phyloP scores from a whole-genome alignment of 208 protist species.

The Leishmania tarentolae region DNA sequence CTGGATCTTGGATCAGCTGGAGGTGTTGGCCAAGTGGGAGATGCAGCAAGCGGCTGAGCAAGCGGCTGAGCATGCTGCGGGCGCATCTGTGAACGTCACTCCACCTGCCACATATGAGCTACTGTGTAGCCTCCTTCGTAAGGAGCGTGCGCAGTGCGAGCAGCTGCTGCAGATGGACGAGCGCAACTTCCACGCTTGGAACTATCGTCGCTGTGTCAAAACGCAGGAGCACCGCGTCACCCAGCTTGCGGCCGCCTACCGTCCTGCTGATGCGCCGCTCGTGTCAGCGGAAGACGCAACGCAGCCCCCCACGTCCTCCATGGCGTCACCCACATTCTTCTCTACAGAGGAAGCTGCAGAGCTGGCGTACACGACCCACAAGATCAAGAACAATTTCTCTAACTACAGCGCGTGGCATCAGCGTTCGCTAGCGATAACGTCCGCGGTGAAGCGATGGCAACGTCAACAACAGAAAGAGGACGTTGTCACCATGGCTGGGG shows the following conservation, averaged over 20 bases:
- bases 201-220: constrained; percentile 76
- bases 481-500: not conserved
- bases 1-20: constrained; percentile 75
- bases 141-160: constrained; percentile 74
- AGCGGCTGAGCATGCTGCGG: not conserved
- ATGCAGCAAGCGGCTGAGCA: not conserved
- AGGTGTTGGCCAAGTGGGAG: constrained; percentile 33
- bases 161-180: constrained; percentile 78
- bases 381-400: constrained; percentile 95
- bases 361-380: constrained; percentile 77
- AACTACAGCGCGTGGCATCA: constrained; percentile 99
- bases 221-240: constrained; percentile 31
- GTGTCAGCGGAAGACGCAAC: not conserved
- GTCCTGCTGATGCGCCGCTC: not conserved
- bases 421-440: constrained; percentile 60
- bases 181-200: constrained; percentile 92
- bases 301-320: not conserved
- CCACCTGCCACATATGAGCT: constrained; percentile 7
- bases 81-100: not conserved
- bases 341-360: constrained; percentile 53
- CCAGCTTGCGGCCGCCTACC: constrained; percentile 7
- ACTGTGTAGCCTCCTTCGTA: constrained; percentile 42
- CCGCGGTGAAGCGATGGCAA: constrained; percentile 34
- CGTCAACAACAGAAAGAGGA: not conserved
- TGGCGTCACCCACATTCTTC: constrained; percentile 26